Evolutionary conservation across 805 yeast species (phyloP), one percentile per base, ranked within the genome.

Genomic region (Starmerella ratchasimensis): DNA sequence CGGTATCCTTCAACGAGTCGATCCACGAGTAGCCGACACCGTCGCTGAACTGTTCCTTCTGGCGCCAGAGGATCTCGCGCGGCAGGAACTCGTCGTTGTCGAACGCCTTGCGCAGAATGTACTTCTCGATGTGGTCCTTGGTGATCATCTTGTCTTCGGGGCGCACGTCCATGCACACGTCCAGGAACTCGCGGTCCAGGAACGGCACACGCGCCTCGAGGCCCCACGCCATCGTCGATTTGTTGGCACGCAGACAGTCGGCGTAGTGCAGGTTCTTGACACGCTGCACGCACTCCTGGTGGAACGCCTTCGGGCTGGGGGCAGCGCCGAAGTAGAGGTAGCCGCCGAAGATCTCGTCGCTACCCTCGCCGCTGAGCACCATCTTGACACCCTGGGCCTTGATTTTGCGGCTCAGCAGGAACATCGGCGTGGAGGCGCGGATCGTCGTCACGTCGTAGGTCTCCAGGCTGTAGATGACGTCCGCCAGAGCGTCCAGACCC

Each of bases 1-100:
- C 97, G 36, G 90, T 72, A 50, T 90, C 98, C 71, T 90, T 90
- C 59, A 90, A 73, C 39, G 93, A 84, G 61, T 90, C 99, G 56
- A 90, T 90, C 99, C 99, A 90, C 11, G 95, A 83, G 72, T 90
- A 90, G 48, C 99, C 99, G 43, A 90, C 99, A 64, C 99, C 99
- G 57, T 90, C 99, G 38, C 94, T 80, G 67, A 90, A 90, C 67
- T 90, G 99, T 68, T 90, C 99, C 76, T 90, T 90, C 69, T 90
- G 99, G 74, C 99, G 82, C 96, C 96, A 90, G 57, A 90, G 69
- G 57, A 90, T 88, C 66, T 90, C 97, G 41, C 80, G 74, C 46
- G 99, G 99, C 59, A 90, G 72, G 70, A 90, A 90, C 57, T 80
- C 93, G 38, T 74, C 63, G 36, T 94, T 86, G 63, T 90, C 97